Evolutionary conservation across 306 rosid genomes (phyloP).

Genomic region (Trichosanthes cucumerina): DNA sequence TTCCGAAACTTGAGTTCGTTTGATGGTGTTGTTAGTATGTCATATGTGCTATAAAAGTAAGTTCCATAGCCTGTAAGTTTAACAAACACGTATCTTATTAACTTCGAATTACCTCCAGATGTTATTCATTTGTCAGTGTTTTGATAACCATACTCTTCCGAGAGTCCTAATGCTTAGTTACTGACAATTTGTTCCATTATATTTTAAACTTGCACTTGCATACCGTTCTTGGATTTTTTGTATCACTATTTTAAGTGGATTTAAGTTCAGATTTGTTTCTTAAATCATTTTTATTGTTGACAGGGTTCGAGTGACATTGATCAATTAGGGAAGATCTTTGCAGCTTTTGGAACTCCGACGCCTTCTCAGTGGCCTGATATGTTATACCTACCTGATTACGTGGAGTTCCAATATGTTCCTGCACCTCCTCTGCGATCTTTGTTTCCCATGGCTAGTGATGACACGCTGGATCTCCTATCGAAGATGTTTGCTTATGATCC

Average conservation of each 20-base stretch:
- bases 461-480: slow-evolving; percentile 72
- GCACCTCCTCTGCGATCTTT: slow-evolving; percentile 70
- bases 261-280: background rate
- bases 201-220: background rate
- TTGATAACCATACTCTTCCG: background rate
- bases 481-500: slow-evolving; percentile 98
- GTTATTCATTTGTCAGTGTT: background rate
- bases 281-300: slow-evolving; percentile 9
- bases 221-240: background rate
- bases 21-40: background rate
- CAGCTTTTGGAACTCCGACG: slow-evolving; percentile 91
- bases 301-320: slow-evolving; percentile 96
- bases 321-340: slow-evolving; percentile 89
- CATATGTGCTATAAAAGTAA: background rate
- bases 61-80: background rate
- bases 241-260: background rate
- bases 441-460: slow-evolving; percentile 89
- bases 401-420: slow-evolving; percentile 87
- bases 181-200: background rate
- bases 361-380: slow-evolving; percentile 94
- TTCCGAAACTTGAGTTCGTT: background rate
- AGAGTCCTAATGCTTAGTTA: background rate
- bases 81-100: background rate
- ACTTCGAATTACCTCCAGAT: background rate
- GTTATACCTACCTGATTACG: slow-evolving; percentile 80